Evolutionary conservation across 345 rosid genomes (phyloP).

Genomic region (Aquilaria yunnanensis): DNA sequence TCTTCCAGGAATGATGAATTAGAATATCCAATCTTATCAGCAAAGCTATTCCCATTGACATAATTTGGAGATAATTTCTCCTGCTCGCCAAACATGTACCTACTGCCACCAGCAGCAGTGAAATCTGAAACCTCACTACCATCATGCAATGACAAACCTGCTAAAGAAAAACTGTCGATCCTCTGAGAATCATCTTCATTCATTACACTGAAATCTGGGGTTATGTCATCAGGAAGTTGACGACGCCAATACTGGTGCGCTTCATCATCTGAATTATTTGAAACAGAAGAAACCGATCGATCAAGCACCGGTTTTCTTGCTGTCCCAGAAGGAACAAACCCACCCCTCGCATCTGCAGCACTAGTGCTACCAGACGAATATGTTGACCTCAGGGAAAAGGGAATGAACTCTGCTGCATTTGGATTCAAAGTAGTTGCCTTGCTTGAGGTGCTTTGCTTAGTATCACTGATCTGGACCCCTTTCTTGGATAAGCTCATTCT

Average conservation of each 20-base stretch:
- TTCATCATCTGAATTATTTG: conserved; percentile 89
- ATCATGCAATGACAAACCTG: conserved; percentile 68
- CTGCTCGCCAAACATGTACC: conserved; percentile 41
- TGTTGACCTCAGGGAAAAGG: conserved; percentile 61
- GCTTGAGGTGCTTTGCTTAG: conserved; percentile 42
- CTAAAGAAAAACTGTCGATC: conserved; percentile 52
- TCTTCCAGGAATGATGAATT: conserved; percentile 61
- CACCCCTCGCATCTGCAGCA: conserved; percentile 35
- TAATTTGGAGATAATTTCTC: conserved; percentile 43
- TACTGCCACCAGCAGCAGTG: conserved; percentile 50
- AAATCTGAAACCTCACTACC: conserved; percentile 44
- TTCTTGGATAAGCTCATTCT: conserved; percentile 91
- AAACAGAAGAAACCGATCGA: conserved; percentile 64
- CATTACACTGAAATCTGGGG: conserved; percentile 86
- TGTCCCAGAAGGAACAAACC: conserved; percentile 41
- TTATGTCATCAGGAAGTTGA: conserved; percentile 95
- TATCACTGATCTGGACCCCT: conserved; percentile 48
- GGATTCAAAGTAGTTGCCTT: conserved; percentile 85
- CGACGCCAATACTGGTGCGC: conserved; percentile 86
- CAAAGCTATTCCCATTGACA: conserved; percentile 46
- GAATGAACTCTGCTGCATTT: conserved; percentile 93
- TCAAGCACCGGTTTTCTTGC: conserved; percentile 64
- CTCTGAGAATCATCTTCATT: conserved; percentile 70
- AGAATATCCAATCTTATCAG: conserved; percentile 52
- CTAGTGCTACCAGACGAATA: conserved; percentile 45